Conservation (phyloP, 345 rosid species). For the Adansonia digitata region DNA sequence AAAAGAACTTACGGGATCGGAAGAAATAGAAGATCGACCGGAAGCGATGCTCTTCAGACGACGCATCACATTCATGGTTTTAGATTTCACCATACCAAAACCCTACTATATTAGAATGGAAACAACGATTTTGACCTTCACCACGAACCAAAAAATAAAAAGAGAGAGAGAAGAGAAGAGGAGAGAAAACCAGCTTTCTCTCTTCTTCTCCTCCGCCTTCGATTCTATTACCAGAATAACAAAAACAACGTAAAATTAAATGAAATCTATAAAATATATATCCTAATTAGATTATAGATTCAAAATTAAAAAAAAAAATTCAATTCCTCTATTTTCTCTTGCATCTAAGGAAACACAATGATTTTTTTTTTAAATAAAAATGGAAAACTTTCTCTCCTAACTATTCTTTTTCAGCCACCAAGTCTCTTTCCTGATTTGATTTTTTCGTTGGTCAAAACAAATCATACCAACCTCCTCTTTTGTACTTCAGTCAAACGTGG, state of each 20-base stretch:
- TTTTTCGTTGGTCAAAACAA: slow-evolving; percentile 40
- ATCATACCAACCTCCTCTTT: slow-evolving; percentile 48
- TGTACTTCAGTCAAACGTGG: slow-evolving; percentile 38
- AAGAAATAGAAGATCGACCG: slow-evolving; percentile 74
- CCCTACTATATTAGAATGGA: slow-evolving; percentile 17
- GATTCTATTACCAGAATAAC: not conserved
- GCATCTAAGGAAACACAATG: no score
- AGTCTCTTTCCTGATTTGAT: slow-evolving; percentile 20
- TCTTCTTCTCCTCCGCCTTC: slow-evolving; percentile 34
- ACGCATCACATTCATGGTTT: slow-evolving; percentile 84
- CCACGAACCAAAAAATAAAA: not conserved
- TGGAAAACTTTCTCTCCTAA: not conserved
- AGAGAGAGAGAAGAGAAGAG: slow-evolving; percentile 25
- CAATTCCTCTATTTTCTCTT: no score
- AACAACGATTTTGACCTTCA: slow-evolving; percentile 17
- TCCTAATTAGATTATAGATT: no score
- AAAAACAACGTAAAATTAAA: no score
- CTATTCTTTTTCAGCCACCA: slow-evolving; percentile 12
- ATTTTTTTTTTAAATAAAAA: not conserved
- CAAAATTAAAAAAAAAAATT: no score
- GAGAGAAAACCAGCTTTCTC: slow-evolving; percentile 33
- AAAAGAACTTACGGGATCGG: slow-evolving; percentile 63
- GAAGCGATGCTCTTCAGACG: slow-evolving; percentile 96
- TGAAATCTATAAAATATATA: not conserved
- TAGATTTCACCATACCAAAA: slow-evolving; percentile 11